Evolutionary conservation across 2,329 filamentous ascomycete genomes (phyloP).

Genomic region (Macrophomina pseudophaseolina): DNA sequence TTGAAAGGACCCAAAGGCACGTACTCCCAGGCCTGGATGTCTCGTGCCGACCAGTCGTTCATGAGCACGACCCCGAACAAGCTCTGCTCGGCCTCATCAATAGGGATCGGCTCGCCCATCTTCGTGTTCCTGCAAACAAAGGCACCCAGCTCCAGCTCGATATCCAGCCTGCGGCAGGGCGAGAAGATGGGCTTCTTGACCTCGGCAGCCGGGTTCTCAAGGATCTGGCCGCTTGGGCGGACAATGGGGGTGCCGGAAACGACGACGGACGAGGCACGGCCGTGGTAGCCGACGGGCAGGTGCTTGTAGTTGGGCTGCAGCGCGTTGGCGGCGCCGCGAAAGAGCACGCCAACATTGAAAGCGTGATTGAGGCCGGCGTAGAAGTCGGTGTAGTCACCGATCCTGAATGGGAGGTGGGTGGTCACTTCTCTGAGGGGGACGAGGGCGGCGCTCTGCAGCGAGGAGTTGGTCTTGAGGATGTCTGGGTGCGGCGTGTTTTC

Average conservation of each 20-base stretch:
- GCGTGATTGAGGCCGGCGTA: conserved; percentile 82
- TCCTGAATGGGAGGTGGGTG: conserved; percentile 75
- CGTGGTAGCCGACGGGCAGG: conserved; percentile 82
- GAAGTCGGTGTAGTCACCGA: conserved; percentile 86
- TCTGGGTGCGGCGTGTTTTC: conserved; percentile 64
- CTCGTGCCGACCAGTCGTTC: conserved; percentile 86
- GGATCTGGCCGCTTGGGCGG: conserved; percentile 77
- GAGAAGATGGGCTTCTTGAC: conserved; percentile 68
- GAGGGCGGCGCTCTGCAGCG: conserved; percentile 63
- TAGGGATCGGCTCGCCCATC: conserved; percentile 67
- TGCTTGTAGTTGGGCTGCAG: conserved; percentile 83
- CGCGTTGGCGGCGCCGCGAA: conserved; percentile 73
- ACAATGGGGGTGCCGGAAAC: conserved; percentile 74
- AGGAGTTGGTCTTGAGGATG: conserved; percentile 66
- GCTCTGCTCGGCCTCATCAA: conserved; percentile 69
- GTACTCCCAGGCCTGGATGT: conserved; percentile 86
- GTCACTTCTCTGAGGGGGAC: conserved; percentile 64
- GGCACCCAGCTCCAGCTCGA: conserved; percentile 80
- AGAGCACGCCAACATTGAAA: conserved; percentile 72
- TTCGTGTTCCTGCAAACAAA: conserved; percentile 71
- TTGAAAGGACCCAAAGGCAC: conserved; percentile 83
- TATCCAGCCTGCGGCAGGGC: conserved; percentile 71
- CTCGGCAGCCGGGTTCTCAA: conserved; percentile 66
- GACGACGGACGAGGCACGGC: conserved; percentile 75
- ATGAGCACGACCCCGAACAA: conserved; percentile 82